Percentiles rank a stretch among this genome's conserved stretches.
Conservation (phyloP, 495 filamentous ascomycete genomes). For the Penicillium manginii region DNA sequence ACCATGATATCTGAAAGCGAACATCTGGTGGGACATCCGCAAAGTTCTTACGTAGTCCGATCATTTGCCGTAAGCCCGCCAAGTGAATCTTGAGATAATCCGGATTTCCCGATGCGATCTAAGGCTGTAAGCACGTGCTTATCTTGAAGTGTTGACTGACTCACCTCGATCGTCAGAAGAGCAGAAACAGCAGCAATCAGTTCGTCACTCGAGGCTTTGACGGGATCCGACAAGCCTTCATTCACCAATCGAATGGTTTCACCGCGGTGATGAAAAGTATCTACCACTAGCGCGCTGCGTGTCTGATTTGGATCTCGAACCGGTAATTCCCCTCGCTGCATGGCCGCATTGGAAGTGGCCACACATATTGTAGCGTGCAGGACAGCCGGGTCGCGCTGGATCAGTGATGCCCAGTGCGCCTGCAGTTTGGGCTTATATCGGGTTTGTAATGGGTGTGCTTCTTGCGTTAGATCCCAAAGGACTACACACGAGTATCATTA, state of each 20-base stretch:
- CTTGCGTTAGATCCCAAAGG: constrained; percentile 44
- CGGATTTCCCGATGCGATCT: constrained; percentile 51
- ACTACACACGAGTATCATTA: constrained; percentile 33
- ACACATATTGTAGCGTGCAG: constrained; percentile 50
- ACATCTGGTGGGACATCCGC: constrained; percentile 46
- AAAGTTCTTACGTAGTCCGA: constrained; percentile 47
- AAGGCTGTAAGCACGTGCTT: constrained; percentile 16
- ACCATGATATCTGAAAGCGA: constrained; percentile 54
- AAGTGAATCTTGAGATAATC: constrained; percentile 53
- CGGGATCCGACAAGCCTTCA: constrained; percentile 45
- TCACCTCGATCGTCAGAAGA: constrained; percentile 51
- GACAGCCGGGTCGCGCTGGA: constrained; percentile 45
- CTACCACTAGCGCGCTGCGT: constrained; percentile 42
- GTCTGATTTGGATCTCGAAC: constrained; percentile 41
- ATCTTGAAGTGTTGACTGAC: constrained; percentile 5
- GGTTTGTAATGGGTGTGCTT: constrained; percentile 46
- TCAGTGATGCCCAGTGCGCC: constrained; percentile 46
- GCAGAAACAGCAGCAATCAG: constrained; percentile 51
- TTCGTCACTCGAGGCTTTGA: constrained; percentile 49
- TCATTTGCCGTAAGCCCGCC: constrained; percentile 52
- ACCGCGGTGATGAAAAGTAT: constrained; percentile 50
- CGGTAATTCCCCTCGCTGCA: constrained; percentile 42
- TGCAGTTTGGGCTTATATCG: constrained; percentile 44
- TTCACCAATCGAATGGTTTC: constrained; percentile 53
- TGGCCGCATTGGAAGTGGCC: constrained; percentile 45